A percentile compares a stretch with the other conserved stretches of the same genome.
Conservation (phyloP, 768 basidiomycete genomes). For the Terana coerulea region DNA sequence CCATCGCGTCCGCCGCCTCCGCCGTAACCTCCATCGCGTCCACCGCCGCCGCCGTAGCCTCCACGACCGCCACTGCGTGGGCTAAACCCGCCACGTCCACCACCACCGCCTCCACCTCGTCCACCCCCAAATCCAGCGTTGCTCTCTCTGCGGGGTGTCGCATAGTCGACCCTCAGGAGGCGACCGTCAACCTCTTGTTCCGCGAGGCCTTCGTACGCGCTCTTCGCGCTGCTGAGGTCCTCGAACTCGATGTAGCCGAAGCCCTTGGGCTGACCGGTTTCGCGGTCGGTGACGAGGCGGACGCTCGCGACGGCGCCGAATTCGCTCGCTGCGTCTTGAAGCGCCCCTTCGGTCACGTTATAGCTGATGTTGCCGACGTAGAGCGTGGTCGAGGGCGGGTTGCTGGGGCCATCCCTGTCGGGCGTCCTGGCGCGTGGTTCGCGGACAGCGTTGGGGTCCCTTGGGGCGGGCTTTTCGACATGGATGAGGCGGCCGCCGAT, state of each 20-base stretch:
- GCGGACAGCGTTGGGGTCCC: conserved; percentile 48
- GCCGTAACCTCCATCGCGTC: neutral
- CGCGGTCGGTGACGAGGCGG: conserved; percentile 88
- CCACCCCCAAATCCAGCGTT: conserved; percentile 47
- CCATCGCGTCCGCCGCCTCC: conserved; percentile 10
- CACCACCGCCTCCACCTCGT: conserved; percentile 27
- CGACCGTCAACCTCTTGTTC: conserved; percentile 83
- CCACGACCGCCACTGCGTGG: conserved; percentile 46
- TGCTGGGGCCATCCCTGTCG: conserved; percentile 66
- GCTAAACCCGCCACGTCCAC: conserved; percentile 33
- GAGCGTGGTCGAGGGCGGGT: conserved; percentile 66
- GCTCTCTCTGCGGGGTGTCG: conserved; percentile 69
- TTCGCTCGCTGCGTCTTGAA: conserved; percentile 90
- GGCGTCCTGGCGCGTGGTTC: conserved; percentile 77
- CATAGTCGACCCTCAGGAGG: conserved; percentile 77
- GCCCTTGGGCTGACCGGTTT: conserved; percentile 87
- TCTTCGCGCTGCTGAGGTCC: conserved; percentile 72
- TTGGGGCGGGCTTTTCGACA: conserved; percentile 70
- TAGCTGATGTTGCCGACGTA: conserved; percentile 93
- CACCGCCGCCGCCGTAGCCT: conserved; percentile 33
- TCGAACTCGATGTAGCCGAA: conserved; percentile 97
- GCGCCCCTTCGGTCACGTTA: conserved; percentile 68
- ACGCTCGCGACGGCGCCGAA: conserved; percentile 83
- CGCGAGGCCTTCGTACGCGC: conserved; percentile 66
- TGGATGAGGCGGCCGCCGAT: conserved; percentile 90